Base-by-base conservation (phyloP, 164 flowering plant species). In the Umbilicus rupestris region DNA sequence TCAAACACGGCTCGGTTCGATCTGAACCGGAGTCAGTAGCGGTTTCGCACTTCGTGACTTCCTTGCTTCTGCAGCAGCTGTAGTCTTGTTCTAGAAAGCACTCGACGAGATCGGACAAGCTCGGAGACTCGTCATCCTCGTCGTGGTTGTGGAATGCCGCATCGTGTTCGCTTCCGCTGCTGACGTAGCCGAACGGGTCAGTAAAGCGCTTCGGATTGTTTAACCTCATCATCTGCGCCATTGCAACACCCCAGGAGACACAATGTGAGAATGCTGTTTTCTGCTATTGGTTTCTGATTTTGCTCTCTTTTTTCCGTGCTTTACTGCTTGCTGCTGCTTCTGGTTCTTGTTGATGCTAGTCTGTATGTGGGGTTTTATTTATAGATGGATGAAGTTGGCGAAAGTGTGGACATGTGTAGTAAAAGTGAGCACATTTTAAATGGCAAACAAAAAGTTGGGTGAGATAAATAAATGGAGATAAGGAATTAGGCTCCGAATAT, bases 131-230 rank as follows among this genome's bases (percentile, higher is more conserved):
- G n/a, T 44, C 70, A 24, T 72, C 73, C 6, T 33, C 24, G 37
- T 64, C 71, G 58, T 57, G 60, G 5, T 52, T 30, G 30, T 52
- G 29, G 29, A 55, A 28, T 26, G 28, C 33, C 26, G 60, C 63
- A 7, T 67, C 74, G 78, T 83, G 87, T 19, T 87, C 92, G 78
- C 93, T 87, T 11, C 93, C 90, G 74, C 92, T 81, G 76, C 85
- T 84, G 66, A 49, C 78, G 67, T 66, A 68, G 29, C 74, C 75
- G 50, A 90, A 76, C 33, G 85, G 89, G 65, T 80, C 87, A 20
- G 84, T 83, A 46, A 82, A 81, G 57, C 83, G 69, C 71, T 74
- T 84, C 10, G 72, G 31, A 44, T 84, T 74, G 3, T 62, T 39
- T 6, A 35, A 11, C 44, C 65, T n/a, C 65, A 12, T 11, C 28